Base-by-base conservation (phyloP, 2,329 filamentous ascomycete genomes). In the Xylaria sp. region DNA sequence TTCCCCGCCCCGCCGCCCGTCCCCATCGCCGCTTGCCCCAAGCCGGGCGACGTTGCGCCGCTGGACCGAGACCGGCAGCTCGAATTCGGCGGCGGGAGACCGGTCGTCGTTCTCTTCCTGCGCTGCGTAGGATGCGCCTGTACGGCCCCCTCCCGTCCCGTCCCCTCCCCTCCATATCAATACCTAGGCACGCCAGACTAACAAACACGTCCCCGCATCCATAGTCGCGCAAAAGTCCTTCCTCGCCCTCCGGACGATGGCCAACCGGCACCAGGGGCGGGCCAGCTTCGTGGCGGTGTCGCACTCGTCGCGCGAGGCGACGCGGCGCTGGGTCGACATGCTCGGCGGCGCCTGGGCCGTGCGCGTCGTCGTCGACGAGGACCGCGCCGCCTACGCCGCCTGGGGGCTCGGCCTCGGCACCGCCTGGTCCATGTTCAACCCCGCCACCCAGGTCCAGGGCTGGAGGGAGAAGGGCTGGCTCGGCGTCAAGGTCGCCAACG, bases 221-320 rank as follows among this genome's bases (percentile, higher is more conserved):
- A 29, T 51, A 82, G 80, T 83, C 64, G 80, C 80, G 18, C 79
- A 82, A 62, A 79, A 83, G 61, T 78, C 81, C 4, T 85, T 86
- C 64, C 72, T 85, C 54, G 72, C 76, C 56, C 75, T 85, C 49
- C 80, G 82, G 46, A 72, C 78, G 40, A 74, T 86, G 52, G 76
- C 81, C 11, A 81, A 79, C 67, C 78, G 77, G 46, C 74, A 82
- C 61, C 71, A 76, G 47, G 68, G 69, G 61, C 70, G 71, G 39
- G 71, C 85, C 9, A 76, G 75, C 53, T 85, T 82, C 71, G 73
- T 86, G 51, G 82, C 83, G 58, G 74, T 86, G 46, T 85, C 82
- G 20, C 83, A 86, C 71, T 80, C 83, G 38, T 85, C 82, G 7
- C 68, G 73, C 3, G 72, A 76, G 19, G 82, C 83, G 24, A 86